phyloP scores from a whole-genome alignment of 2,329 filamentous ascomycete genomes.

The Bipolaris bicolor region DNA sequence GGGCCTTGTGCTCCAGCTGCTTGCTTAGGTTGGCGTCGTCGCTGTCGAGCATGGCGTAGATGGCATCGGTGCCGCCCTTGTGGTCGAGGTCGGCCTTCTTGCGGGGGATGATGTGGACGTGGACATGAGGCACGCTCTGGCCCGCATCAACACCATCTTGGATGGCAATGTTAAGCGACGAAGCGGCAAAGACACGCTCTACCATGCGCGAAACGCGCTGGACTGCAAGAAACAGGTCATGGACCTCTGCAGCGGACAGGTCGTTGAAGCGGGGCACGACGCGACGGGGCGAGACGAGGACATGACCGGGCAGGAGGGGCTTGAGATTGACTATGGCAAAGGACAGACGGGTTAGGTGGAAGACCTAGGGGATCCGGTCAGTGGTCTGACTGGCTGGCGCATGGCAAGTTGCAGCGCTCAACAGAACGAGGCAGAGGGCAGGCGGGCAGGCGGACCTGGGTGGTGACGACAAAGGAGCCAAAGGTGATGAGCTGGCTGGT shows the following conservation, averaged over 20 bases:
- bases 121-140: constrained; percentile 92
- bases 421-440: neutral
- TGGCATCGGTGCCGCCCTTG: constrained; percentile 68
- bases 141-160: constrained; percentile 91
- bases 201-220: constrained; percentile 82
- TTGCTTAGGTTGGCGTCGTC: constrained; percentile 84
- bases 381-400: neutral
- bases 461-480: constrained; percentile 53
- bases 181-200: constrained; percentile 64
- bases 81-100: constrained; percentile 63
- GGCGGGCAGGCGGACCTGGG: constrained; percentile 44
- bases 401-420: neutral
- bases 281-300: constrained; percentile 81
- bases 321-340: constrained; percentile 96
- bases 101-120: constrained; percentile 89
- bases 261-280: constrained; percentile 75
- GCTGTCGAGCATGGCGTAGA: constrained; percentile 83
- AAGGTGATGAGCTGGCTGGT: constrained; percentile 52
- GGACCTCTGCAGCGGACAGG: constrained; percentile 73
- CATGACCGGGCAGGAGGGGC: constrained; percentile 89
- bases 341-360: constrained; percentile 77
- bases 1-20: constrained; percentile 64
- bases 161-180: constrained; percentile 90
- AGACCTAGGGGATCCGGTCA: constrained; percentile 67
- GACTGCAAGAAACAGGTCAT: constrained; percentile 86